Evolutionary conservation across 2,329 filamentous ascomycete species (phyloP).

Genomic region (Penicillium sp.): DNA sequence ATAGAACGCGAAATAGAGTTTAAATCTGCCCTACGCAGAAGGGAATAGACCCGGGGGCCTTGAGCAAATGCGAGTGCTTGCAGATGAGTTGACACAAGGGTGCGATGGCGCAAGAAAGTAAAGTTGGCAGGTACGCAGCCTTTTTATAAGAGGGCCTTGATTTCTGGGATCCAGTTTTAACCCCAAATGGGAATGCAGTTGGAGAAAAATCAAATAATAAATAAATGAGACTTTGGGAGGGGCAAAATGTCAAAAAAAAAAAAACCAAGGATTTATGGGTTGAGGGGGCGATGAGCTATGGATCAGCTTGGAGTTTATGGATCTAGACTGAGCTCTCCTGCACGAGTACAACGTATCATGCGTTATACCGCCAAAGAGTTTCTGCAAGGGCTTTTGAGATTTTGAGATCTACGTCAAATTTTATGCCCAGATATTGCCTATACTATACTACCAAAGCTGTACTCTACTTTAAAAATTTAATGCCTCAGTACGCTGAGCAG

Average conservation of each 20-base stretch:
- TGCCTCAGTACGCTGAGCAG: neutral
- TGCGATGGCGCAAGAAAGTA: slow-evolving; percentile 22
- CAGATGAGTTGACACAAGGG: slow-evolving; percentile 14
- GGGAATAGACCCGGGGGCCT: slow-evolving; percentile 1
- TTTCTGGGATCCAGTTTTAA: neutral
- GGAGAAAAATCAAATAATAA: neutral
- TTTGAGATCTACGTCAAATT: too few relatives aligned
- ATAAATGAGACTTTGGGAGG: neutral
- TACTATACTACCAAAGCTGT: too few relatives aligned
- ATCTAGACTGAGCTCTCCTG: neutral
- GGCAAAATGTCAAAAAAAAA: neutral
- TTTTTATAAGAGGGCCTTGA: slow-evolving; percentile 12
- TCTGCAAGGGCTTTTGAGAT: too few relatives aligned
- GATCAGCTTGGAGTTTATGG: neutral
- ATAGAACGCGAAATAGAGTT: neutral
- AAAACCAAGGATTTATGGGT: neutral
- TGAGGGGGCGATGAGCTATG: neutral
- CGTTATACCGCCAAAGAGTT: too few relatives aligned
- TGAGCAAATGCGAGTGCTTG: slow-evolving; percentile 18
- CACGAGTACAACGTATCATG: too few relatives aligned
- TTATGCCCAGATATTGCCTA: too few relatives aligned
- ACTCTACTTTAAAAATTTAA: neutral
- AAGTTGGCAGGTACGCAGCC: slow-evolving; percentile 4
- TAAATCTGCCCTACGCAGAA: slow-evolving; percentile 6
- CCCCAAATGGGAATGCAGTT: neutral